Conservation (phyloP, 495 filamentous ascomycete genomes). For the Penicillium antarcticum region DNA sequence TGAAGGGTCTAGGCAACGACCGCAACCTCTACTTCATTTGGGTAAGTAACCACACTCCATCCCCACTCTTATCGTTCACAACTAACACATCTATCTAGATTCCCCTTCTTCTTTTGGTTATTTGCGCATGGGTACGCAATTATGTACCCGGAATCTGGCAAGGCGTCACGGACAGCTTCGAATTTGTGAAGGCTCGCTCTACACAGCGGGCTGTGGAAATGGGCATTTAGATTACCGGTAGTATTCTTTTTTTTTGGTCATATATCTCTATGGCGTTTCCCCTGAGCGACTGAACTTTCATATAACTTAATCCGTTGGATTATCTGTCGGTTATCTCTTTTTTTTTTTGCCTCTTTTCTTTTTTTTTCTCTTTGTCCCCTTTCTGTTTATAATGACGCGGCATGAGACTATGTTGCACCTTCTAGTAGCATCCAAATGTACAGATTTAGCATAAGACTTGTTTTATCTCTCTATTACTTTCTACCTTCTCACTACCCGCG, state of each 20-base stretch:
- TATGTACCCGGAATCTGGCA: slow-evolving; percentile 54
- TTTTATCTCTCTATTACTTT: neutral
- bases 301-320: slow-evolving; percentile 8
- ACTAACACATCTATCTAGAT: slow-evolving; percentile 26
- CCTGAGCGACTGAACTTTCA: slow-evolving; percentile 17
- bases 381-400: slow-evolving; percentile 39
- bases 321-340: slow-evolving; percentile 12
- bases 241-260: slow-evolving; percentile 13
- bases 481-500: too few species aligned
- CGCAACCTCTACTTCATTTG: slow-evolving; percentile 82
- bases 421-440: too few species aligned
- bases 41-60: slow-evolving; percentile 50
- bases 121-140: slow-evolving; percentile 61
- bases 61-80: slow-evolving; percentile 11
- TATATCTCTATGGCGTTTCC: slow-evolving; percentile 25
- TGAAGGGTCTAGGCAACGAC: slow-evolving; percentile 72
- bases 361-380: slow-evolving; percentile 18
- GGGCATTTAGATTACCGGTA: slow-evolving; percentile 22
- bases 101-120: slow-evolving; percentile 56
- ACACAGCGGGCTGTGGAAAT: slow-evolving; percentile 40
- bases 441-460: neutral
- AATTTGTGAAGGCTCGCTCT: slow-evolving; percentile 43
- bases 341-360: slow-evolving; percentile 18
- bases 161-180: slow-evolving; percentile 40
- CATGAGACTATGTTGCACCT: slow-evolving; percentile 26